Conservation (phyloP, 495 filamentous ascomycete genomes). For the Baudoinia panamericana region DNA sequence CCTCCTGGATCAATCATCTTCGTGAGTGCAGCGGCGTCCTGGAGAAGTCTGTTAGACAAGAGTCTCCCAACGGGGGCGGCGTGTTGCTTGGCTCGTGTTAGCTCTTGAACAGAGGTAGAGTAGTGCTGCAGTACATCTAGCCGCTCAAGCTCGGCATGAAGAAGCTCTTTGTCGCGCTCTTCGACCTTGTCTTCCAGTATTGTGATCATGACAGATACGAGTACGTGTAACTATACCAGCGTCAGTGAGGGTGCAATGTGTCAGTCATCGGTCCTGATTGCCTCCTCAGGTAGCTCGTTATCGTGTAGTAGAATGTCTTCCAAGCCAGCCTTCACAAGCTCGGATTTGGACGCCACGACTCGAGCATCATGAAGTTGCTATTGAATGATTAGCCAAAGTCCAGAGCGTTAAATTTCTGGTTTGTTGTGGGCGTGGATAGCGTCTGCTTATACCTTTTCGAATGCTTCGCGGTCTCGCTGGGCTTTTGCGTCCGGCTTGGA, state of each 20-base stretch:
- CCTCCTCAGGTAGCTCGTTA: conserved; percentile 13
- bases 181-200: conserved; percentile 7
- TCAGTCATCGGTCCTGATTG: not conserved
- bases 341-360: conserved; percentile 2
- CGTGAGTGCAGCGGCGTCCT: not conserved
- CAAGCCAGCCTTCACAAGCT: not conserved
- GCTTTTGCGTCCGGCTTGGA: conserved; percentile 25
- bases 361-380: conserved; percentile 12
- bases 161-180: conserved; percentile 9
- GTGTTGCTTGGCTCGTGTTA: not conserved
- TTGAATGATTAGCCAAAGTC: not conserved
- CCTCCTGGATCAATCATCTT: not conserved
- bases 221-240: conserved; percentile 8
- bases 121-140: too few species aligned
- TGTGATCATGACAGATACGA: conserved; percentile 9
- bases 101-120: too few species aligned
- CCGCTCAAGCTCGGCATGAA: conserved; percentile 9
- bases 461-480: conserved; percentile 22
- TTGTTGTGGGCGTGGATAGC: too few species aligned
- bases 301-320: conserved; percentile 1
- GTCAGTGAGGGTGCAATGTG: not conserved
- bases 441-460: conserved; percentile 18
- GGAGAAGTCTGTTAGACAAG: not conserved
- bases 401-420: not conserved
- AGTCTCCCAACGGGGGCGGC: not conserved